Conservation (phyloP, 805 yeast species). For the Henningerozyma blattae region DNA sequence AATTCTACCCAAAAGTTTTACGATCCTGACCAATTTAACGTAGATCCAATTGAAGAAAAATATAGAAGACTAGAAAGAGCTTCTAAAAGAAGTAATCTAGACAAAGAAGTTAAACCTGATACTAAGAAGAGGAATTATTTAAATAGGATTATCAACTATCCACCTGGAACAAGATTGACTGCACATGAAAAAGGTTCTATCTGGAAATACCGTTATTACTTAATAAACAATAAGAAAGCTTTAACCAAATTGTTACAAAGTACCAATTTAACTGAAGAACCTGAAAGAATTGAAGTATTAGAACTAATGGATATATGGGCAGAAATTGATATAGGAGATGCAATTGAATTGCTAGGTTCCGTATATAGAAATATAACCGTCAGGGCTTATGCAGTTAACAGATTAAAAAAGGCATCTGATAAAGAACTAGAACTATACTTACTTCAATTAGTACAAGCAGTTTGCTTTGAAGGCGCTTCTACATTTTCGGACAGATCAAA, state of each 20-base stretch:
- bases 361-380: slow-evolving; percentile 62
- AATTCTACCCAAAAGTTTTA: slow-evolving; percentile 32
- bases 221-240: slow-evolving; percentile 54
- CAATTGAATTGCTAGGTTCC: slow-evolving; percentile 75
- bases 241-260: slow-evolving; percentile 77
- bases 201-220: slow-evolving; percentile 83
- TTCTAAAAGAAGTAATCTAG: slow-evolving; percentile 64
- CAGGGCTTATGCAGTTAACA: slow-evolving; percentile 77
- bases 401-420: slow-evolving; percentile 67
- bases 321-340: slow-evolving; percentile 72
- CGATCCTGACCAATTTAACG: slow-evolving; percentile 57
- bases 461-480: slow-evolving; percentile 53
- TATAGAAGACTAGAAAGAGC: slow-evolving; percentile 76
- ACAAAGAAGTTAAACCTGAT: slow-evolving; percentile 80
- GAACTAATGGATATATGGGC: slow-evolving; percentile 61
- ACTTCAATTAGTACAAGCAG: slow-evolving; percentile 83
- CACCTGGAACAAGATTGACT: slow-evolving; percentile 72
- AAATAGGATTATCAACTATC: slow-evolving; percentile 53
- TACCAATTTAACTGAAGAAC: slow-evolving; percentile 77
- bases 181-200: slow-evolving; percentile 77
- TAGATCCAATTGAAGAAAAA: slow-evolving; percentile 82
- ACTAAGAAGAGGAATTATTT: slow-evolving; percentile 70
- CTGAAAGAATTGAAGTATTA: slow-evolving; percentile 69
- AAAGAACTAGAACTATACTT: slow-evolving; percentile 71
- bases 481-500: slow-evolving; percentile 19